A percentile compares a stretch with the other conserved stretches of the same genome.
These are phyloP conservation scores for Leccinum insolens DNA, from an alignment of 1,284 basidiomycete genomes.

Conservation along the genomic window DNA sequence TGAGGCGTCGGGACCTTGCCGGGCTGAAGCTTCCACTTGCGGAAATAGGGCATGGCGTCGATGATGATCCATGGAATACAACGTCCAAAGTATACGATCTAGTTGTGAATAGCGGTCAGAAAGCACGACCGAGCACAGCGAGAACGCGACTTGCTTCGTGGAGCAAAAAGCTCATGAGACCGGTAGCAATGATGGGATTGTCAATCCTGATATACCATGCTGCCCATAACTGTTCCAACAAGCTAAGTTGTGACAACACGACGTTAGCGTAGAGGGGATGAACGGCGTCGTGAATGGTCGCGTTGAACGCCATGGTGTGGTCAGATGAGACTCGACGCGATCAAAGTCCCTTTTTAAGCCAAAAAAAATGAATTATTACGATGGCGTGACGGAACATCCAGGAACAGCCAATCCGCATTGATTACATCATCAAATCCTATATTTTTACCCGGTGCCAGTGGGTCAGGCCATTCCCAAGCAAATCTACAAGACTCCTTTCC, in stretches of 20 bases:
- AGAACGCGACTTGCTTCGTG: conserved; percentile 76
- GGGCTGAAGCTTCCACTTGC: conserved; percentile 93
- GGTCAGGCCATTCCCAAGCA: neutral
- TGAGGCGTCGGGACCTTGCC: conserved; percentile 77
- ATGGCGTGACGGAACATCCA: neutral
- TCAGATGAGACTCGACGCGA: neutral
- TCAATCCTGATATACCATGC: conserved; percentile 85
- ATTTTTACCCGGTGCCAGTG: neutral
- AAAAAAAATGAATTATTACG: neutral
- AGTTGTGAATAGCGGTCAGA: conserved; percentile 4
- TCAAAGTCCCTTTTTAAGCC: neutral
- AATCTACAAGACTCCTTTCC: neutral
- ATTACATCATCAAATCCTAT: neutral
- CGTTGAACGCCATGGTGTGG: conserved; percentile 38
- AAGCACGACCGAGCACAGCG: neutral
- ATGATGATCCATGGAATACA: conserved; percentile 96
- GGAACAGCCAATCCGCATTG: neutral
- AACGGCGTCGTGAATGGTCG: conserved; percentile 32
- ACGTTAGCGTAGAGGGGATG: conserved; percentile 51
- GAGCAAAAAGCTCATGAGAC: conserved; percentile 90
- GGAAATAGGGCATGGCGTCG: conserved; percentile 93
- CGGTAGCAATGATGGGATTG: conserved; percentile 94
- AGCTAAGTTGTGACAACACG: conserved; percentile 70
- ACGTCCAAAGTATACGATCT: conserved; percentile 97
- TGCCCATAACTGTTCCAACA: conserved; percentile 81